Base-by-base conservation (phyloP, 1,139 yeast genomes). In the Yarrowia galli region DNA sequence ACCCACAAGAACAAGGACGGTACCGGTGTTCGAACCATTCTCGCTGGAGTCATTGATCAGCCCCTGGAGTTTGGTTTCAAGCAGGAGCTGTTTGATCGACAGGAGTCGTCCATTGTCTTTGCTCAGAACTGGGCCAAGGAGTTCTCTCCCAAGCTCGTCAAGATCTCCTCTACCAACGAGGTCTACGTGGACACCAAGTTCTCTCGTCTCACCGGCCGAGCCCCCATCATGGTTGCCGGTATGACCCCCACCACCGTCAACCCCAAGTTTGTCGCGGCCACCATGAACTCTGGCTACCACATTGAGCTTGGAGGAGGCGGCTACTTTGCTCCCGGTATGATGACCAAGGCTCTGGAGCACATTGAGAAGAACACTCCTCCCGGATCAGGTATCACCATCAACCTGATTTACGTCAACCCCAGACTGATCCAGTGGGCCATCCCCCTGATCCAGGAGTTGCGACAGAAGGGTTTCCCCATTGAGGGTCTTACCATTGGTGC, bases 221-320 rank as follows among this genome's bases (percentile, higher is more conserved):
- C 99, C 71, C 99, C 99, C 71, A 83, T 95, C 73, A 89, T 96
- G 89, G 96, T 95, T 73, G 97, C 99, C 64, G 99, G 99, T 83
- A 95, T 95, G 99, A 95, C 99, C 51, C 99, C 99, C 76, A 88
- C 97, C 65, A 95, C 99, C 35, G 97, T 93, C 69, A 89, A 92
- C 73, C 95, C 99, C 65, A 95, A 91, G 71, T 92, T 95, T 76
- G 95, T 95, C 69, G 89, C 97, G 71, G 97, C 97, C 49, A 88
- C 98, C 45, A 85, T 92, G 76, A 93, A 93, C 77, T 92, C 98
- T 68, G 99, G 99, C 70, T 95, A 93, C 82, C 97, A 92, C 77
- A 92, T 95, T 77, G 99, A 95, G 83, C 84, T 95, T 75, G 99
- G 97, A 67, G 99, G 99, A 79, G 99, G 99, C 83, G 99, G 98